Evolutionary conservation across 306 rosid species (phyloP), one percentile per base, ranked within the genome.

Genomic region (Prunus salicina): DNA sequence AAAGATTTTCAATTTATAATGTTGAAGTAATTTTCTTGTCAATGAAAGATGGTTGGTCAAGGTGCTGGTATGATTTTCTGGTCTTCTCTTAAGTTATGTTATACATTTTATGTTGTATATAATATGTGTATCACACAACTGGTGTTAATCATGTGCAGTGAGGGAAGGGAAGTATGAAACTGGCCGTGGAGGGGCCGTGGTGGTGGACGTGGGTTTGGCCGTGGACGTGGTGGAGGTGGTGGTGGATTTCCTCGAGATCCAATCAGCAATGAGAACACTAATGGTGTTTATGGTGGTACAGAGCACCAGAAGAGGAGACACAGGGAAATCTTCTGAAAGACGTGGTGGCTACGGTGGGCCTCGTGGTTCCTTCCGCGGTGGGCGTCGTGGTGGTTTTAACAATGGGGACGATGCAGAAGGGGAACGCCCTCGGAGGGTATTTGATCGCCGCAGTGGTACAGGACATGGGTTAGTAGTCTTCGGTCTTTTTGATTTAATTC

Each of bases 381-480:
- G 89, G 62, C 88, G 81, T 50, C 87, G 86, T 15, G 86, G 89
- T 61, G 88, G 86, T 67, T 81, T 78, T 55, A 69, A 82, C 78
- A 80, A 88, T 76, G 93, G 87, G 3, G 93, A 88, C 8, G 79
- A 75, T 25, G 81, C 20, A 11, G 93, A 86, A 34, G 93, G 88
- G 16, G 93, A 87, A 61, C 88, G 84, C 8, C 86, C 93, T 34
- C 85, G 84, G 5, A 78, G 93, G 77, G 12, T 25, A 1, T 84
- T 69, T 76, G 90, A 88, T 8, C 93, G 93, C 12, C 90, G 78
- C 73, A 88, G 90, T 76, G 93, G 90, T 61, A 88, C 93, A 41
- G 93, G 90, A 27, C 90, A 85, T 12, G 93, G 93, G 93, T 89
- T n/a, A 82, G 87, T 84, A 45, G 34, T 63, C 25, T 64, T 6